phyloP scores from a whole-genome alignment of 495 filamentous ascomycete species.

The Penicillium coffeae region DNA sequence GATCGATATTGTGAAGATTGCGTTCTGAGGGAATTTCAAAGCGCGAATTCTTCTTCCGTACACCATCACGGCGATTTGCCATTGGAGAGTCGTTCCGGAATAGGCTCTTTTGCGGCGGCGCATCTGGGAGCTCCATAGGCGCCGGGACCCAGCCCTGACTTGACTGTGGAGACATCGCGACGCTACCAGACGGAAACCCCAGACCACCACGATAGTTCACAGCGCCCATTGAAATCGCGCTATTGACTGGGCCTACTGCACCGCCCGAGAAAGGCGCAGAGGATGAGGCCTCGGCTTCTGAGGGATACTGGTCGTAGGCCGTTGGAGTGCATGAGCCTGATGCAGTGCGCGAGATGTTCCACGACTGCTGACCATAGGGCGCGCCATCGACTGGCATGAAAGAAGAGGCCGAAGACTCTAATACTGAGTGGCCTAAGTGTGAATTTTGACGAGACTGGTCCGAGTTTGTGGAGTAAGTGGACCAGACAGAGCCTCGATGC shows the following conservation, averaged over 20 bases:
- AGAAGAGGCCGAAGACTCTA: constrained; percentile 40
- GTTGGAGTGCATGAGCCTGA: constrained; percentile 59
- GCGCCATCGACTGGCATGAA: constrained; percentile 57
- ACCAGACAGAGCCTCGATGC: constrained; percentile 72
- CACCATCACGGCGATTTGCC: constrained; percentile 74
- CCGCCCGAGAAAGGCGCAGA: constrained; percentile 52
- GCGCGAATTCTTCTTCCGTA: constrained; percentile 98
- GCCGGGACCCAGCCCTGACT: constrained; percentile 61
- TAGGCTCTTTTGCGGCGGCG: constrained; percentile 69
- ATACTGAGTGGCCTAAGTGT: constrained; percentile 33
- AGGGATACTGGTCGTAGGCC: constrained; percentile 62
- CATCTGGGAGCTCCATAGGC: constrained; percentile 55
- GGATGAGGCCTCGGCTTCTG: constrained; percentile 57
- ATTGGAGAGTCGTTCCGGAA: constrained; percentile 79
- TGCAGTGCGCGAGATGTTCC: constrained; percentile 35
- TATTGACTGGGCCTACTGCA: constrained; percentile 45
- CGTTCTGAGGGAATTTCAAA: constrained; percentile 96
- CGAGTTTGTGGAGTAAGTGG: constrained; percentile 56
- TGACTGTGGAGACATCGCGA: constrained; percentile 59
- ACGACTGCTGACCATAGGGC: constrained; percentile 40
- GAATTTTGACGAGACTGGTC: constrained; percentile 37
- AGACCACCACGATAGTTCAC: constrained; percentile 42
- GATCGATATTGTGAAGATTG: constrained; percentile 91
- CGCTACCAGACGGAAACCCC: constrained; percentile 40
- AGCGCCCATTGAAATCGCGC: constrained; percentile 40